Evolutionary conservation across 148 eudicot genomes (phyloP).

Genomic region (Silene uniflora): DNA sequence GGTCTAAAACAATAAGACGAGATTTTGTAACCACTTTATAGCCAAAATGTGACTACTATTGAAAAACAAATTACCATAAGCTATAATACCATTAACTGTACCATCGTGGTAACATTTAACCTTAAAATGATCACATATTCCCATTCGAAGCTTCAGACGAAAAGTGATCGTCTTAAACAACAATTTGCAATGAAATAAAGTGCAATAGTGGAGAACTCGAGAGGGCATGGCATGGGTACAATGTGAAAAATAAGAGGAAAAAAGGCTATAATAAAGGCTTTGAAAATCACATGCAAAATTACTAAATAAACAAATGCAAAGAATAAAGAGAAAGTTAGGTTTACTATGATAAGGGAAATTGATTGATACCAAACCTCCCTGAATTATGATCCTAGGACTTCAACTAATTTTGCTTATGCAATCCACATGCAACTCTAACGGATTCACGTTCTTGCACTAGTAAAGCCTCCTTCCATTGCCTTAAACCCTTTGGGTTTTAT

Average conservation of each 20-base stretch:
- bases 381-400: conserved; percentile 15
- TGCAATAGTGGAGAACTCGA: neutral
- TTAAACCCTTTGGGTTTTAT: neutral
- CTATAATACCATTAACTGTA: too few species aligned
- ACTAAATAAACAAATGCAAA: conserved; percentile 6
- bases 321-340: conserved; percentile 36
- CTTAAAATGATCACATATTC: too few species aligned
- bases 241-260: conserved; percentile 21
- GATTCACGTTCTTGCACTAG: conserved; percentile 14
- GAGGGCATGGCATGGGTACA: conserved; percentile 12
- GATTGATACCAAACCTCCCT: conserved; percentile 28
- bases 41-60: too few species aligned
- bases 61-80: too few species aligned
- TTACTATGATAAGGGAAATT: conserved; percentile 30
- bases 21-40: too few species aligned
- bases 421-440: conserved; percentile 38
- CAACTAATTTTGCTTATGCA: conserved; percentile 31
- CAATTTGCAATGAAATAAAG: conserved; percentile 6
- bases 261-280: conserved; percentile 10
- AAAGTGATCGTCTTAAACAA: too few species aligned
- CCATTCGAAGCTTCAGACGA: too few species aligned
- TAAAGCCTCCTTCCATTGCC: neutral
- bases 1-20: too few species aligned
- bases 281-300: conserved; percentile 31
- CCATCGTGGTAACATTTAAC: too few species aligned